Conservation (phyloP, 495 filamentous ascomycete genomes). For the Hapsidospora chrysogenum region DNA sequence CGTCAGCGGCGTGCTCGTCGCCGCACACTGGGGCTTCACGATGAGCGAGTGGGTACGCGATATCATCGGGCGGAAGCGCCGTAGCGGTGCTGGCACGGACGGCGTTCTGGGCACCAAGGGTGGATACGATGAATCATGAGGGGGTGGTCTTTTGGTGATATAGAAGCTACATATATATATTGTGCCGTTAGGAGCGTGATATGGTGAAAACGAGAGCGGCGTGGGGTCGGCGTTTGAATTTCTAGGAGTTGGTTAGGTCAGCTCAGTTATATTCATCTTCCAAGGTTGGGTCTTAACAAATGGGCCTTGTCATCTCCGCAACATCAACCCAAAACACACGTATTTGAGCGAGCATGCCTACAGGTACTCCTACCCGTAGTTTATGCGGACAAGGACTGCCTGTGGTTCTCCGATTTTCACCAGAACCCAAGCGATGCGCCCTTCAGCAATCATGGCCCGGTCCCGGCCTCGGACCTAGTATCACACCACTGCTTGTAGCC, state of each 20-base stretch:
- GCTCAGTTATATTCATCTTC: neutral
- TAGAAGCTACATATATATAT: neutral
- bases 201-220: neutral
- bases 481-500: too few relatives aligned
- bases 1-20: constrained; percentile 41
- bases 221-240: neutral
- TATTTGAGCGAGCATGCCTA: too few relatives aligned
- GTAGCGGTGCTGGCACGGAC: constrained; percentile 32
- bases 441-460: too few relatives aligned
- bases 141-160: neutral
- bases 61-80: constrained; percentile 27
- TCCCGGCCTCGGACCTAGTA: too few relatives aligned
- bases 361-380: too few relatives aligned
- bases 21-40: constrained; percentile 42
- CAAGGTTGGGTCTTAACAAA: too few relatives aligned
- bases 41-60: constrained; percentile 34
- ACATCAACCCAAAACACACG: too few relatives aligned
- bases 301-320: too few relatives aligned
- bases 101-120: constrained; percentile 33
- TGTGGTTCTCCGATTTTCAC: too few relatives aligned
- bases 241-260: neutral
- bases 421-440: too few relatives aligned
- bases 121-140: constrained; percentile 11
- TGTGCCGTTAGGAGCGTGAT: neutral
- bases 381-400: too few relatives aligned